These are phyloP conservation scores for Phascolomyces articulosus DNA, from an alignment of 371 early-diverging fungal species.

Conservation along the genomic window DNA sequence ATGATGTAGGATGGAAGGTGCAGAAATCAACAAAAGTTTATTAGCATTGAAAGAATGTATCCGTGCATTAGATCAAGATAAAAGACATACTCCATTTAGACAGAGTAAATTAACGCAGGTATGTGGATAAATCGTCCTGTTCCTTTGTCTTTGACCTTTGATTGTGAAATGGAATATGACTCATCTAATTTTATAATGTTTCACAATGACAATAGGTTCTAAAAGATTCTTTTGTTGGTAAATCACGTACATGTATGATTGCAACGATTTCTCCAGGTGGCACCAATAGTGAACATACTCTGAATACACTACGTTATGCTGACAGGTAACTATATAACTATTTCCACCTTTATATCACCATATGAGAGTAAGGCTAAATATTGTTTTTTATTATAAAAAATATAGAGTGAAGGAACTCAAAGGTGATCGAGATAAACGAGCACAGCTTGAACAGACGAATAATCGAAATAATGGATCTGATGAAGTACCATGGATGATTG, in stretches of 20 bases:
- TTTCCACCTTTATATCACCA: no score
- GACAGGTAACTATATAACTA: slow-evolving; percentile 68
- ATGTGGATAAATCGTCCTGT: not conserved
- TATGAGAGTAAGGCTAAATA: no score
- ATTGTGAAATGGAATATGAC: no score
- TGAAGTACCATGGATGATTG: not conserved
- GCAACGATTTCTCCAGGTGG: slow-evolving; percentile 96
- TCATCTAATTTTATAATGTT: no score
- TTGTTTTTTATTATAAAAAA: no score
- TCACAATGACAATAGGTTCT: no score
- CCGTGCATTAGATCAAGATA: slow-evolving; percentile 94
- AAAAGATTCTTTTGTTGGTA: slow-evolving; percentile 98
- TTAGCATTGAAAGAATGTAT: slow-evolving; percentile 99
- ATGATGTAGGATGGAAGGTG: slow-evolving; percentile 91
- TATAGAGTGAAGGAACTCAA: slow-evolving; percentile 93
- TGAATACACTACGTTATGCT: slow-evolving; percentile 99
- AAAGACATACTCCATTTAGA: slow-evolving; percentile 96
- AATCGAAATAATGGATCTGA: not conserved
- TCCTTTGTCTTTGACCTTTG: no score
- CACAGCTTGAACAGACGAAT: slow-evolving; percentile 3
- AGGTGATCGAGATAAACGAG: slow-evolving; percentile 55
- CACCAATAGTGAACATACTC: slow-evolving; percentile 94
- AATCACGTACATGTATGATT: slow-evolving; percentile 97
- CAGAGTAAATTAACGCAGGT: slow-evolving; percentile 98
- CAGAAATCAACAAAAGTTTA: slow-evolving; percentile 99